Base-by-base conservation (phyloP, 1,284 basidiomycete species). In the Phellinidium pouzarii region DNA sequence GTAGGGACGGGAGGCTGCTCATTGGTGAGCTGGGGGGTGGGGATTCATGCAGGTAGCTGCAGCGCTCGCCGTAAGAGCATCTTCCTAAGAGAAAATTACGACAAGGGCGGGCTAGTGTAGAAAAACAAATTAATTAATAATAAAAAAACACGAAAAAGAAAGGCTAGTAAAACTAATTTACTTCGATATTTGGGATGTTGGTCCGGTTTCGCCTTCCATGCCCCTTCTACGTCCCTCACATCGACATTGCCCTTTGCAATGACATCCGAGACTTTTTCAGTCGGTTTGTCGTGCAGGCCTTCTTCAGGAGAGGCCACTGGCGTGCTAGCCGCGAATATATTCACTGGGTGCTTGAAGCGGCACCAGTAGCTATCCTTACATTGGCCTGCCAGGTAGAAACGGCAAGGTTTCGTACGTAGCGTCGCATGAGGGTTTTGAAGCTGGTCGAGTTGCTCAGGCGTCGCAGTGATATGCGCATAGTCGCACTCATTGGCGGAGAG, bases 31-130 rank as follows among this genome's bases (percentile, higher is more conserved):
- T 31, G 19, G 42, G 34, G 4, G 52, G 43, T 17, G 55, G 52
- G 5, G 47, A 26, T 23, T 55, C 47, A 52, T 66, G 65, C 8
- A 64, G 52, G 47, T 61, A 66, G 22, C 61, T 58, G 53, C 65
- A 66, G 46, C 59, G 55, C 17, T 62, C 61, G 17, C 62, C 65
- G 53, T 58, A 65, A 25, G 57, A 53, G 52, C 65, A 66, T 25
- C 57, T 57, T 29, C 65, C 65, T 19, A 63, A 59, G 1, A 63
- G 58, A 45, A 52, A 65, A 52, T 65, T 63, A 27, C 63, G 62
- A 41, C 65, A 66, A 12, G 63, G 59, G 27, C 62, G 64, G 11
- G 64, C 65, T 66, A 48, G 4, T 7, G n/a, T 40, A 47, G 17
- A 23, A 25, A n/a, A 45, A 17, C n/a, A 36, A 14, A 17, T 38